These are phyloP conservation scores for Syzygium malaccense DNA, from an alignment of 441 rosid genomes.

Conservation along the genomic window DNA sequence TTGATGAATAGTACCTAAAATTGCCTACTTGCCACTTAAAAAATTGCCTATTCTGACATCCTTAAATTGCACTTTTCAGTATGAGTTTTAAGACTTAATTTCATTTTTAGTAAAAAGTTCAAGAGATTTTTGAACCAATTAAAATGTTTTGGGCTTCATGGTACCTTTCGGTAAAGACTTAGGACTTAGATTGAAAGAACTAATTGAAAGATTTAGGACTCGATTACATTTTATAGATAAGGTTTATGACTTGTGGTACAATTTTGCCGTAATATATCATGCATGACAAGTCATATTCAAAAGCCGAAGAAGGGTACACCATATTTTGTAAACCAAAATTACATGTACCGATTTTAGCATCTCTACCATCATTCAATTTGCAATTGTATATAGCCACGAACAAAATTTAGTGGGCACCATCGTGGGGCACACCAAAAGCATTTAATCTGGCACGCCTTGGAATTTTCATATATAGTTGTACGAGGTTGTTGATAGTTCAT, in stretches of 20 bases:
- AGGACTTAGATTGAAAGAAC: background rate
- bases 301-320: background rate
- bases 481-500: too few relatives aligned
- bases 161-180: background rate
- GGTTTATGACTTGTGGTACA: background rate
- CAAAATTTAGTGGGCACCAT: background rate
- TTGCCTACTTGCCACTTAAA: background rate
- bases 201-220: background rate
- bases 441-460: too few relatives aligned
- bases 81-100: background rate
- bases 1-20: background rate
- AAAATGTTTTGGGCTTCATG: background rate
- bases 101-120: background rate
- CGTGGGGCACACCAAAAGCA: background rate
- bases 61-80: background rate
- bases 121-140: background rate
- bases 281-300: background rate
- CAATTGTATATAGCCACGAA: background rate
- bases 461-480: too few relatives aligned
- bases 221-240: background rate
- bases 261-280: background rate
- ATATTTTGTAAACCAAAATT: background rate
- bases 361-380: background rate
- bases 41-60: background rate
- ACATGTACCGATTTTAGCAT: background rate